Evolutionary conservation across 1,284 basidiomycete species (phyloP), one percentile per base, ranked within the genome.

Genomic region (Pterulicium gracile): DNA sequence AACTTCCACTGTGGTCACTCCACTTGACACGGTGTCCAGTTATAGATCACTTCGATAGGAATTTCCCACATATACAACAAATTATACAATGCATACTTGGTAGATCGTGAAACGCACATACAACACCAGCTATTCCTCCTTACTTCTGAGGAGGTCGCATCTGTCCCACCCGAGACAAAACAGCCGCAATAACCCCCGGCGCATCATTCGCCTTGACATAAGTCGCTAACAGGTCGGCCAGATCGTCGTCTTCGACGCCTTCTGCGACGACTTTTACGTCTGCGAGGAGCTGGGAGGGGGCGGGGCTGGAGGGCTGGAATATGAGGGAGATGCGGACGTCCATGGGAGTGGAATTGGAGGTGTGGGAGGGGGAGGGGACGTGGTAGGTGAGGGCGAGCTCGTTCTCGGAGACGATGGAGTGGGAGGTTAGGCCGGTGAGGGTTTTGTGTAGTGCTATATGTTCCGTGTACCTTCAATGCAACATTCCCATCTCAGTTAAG

Each of bases 301-400:
- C n/a, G n/a, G n/a, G n/a, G n/a, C n/a, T n/a, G 51, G 82, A 81
- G 3, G 84, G 81, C 24, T 76, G 66, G 53, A 85, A 87, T 24
- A 86, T 68, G 0, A 87, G 63, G 0, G 65, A 70, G 46, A 87
- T 68, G 0, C 64, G 68, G 2, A 81, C 55, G 10, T 32, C 27
- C 27, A 32, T 7, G 7, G 27, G n/a, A n/a, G n/a, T n/a, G 7
- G 7, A 7, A n/a, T 7, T 7, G 27, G 7, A 7, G 27, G 7
- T 32, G n/a, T 59, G 58, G 21, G 55, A 59, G 7, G 54, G 50
- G 22, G 55, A 44, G 1, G 61, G 50, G 47, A 83, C 54, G 42
- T 58, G 58, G 59, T 91, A 91, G 14, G 75, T 75, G 36, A 91
- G 68, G 36, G 75, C 73, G 19, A 90, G 66, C 58, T 88, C 83